Conservation (phyloP, 805 yeast species). For the Metschnikowia koreensis region DNA sequence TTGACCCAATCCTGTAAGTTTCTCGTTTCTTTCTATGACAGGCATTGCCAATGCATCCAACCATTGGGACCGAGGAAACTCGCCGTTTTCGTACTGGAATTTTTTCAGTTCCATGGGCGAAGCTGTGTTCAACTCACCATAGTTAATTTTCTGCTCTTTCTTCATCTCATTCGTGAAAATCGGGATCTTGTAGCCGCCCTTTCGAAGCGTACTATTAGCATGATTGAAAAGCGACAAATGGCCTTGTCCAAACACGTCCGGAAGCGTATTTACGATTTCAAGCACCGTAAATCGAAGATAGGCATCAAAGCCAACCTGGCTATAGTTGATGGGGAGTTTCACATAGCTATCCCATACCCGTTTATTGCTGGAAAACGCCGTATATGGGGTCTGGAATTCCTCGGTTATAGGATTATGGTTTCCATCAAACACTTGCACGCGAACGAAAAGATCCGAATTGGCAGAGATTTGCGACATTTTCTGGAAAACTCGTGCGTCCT, state of each 20-base stretch:
- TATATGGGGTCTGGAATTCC: conserved; percentile 37
- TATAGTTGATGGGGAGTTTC: conserved; percentile 65
- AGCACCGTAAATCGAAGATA: conserved; percentile 60
- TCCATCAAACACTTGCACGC: conserved; percentile 32
- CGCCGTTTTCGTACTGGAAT: conserved; percentile 67
- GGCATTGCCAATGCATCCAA: conserved; percentile 65
- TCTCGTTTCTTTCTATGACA: conserved; percentile 40
- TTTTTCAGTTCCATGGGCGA: conserved; percentile 49
- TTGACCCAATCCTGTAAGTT: background rate
- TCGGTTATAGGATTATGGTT: conserved; percentile 27
- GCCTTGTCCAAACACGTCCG: conserved; percentile 58
- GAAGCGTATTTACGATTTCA: conserved; percentile 60
- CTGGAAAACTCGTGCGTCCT: conserved; percentile 35
- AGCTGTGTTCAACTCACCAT: conserved; percentile 21
- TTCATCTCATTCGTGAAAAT: background rate
- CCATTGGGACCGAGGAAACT: conserved; percentile 64
- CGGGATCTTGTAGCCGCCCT: conserved; percentile 63
- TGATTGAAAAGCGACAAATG: conserved; percentile 57
- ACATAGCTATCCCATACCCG: conserved; percentile 74
- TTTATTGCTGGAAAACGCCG: conserved; percentile 30
- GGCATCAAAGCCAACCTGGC: conserved; percentile 66
- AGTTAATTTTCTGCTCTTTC: conserved; percentile 13
- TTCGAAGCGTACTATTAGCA: conserved; percentile 53
- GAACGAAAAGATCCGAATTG: conserved; percentile 37
- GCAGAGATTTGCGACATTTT: conserved; percentile 28